Evolutionary conservation across 2,329 filamentous ascomycete genomes (phyloP), one percentile per base, ranked within the genome.

Genomic region (Davidsoniella virescens): DNA sequence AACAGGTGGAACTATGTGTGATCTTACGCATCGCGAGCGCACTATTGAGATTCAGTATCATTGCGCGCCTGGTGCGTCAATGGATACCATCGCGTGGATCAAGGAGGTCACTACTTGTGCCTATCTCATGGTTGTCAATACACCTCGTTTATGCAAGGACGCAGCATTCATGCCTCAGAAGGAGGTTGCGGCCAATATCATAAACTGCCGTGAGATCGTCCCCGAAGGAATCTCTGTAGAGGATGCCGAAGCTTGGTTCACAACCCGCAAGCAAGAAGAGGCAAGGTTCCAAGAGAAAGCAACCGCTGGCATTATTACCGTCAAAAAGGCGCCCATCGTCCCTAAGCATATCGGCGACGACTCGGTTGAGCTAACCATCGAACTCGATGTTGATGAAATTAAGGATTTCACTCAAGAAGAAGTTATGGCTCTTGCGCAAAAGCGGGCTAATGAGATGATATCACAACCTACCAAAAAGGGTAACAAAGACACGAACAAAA

Each of bases 121-220:
- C 10, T 95, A 95, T 61, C 71, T 94, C 49, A 94, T 95, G 87
- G 78, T 94, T 29, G 77, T 95, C 55, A 84, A 94, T 61, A 94
- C 88, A 0, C 86, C 87, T 0, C 80, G 87, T 1, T 76, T 95
- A 10, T 95, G 88, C 67, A 78, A 82, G 60, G 88, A 95, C 57
- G 77, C 86, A 8, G 87, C 87, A 8, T 95, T 95, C 62, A 69
- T 83, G 49, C 87, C 88, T 0, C 85, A 87, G 0, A 78, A 83
- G 57, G 81, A 86, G 54, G 82, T 83, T 50, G 76, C 77, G 52
- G 80, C 86, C 5, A 83, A 94, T 61, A 67, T 76, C 8, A 87
- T 95, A 54, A 76, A 72, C 54, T 95, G 88, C 62, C 75, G 76
- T 23, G 77, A 81, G 50, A 80, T 95, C 47, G 67, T 88, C 14